Conservation (phyloP, 257 asterid genomes). For the Echites panduratus region DNA sequence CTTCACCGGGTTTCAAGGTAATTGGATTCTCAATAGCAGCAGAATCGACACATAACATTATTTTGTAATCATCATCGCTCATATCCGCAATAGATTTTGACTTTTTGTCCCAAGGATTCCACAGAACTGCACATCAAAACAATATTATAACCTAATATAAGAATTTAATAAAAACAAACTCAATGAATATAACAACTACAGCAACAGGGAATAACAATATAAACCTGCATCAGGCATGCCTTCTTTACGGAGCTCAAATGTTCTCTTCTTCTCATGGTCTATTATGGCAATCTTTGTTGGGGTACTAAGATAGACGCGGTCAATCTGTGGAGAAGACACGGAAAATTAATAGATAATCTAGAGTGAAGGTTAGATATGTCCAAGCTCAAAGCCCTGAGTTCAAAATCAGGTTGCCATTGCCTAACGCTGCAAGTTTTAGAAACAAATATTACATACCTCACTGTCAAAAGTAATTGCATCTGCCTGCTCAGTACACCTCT, state of each 20-base stretch:
- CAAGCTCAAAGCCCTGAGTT: conserved; percentile 10
- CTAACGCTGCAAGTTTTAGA: neutral
- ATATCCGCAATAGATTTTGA: conserved; percentile 72
- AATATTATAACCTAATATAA: conserved; percentile 5
- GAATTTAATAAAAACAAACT: conserved; percentile 4
- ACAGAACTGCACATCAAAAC: conserved; percentile 45
- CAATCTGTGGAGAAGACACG: conserved; percentile 46
- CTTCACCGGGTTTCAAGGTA: conserved; percentile 56
- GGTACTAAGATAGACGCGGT: conserved; percentile 67
- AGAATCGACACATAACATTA: conserved; percentile 63
- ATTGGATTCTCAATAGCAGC: conserved; percentile 60
- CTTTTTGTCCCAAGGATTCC: conserved; percentile 95
- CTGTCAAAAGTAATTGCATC: conserved; percentile 86
- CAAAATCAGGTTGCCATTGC: conserved; percentile 10
- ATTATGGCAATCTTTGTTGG: conserved; percentile 78
- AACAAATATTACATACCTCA: conserved; percentile 46
- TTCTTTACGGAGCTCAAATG: conserved; percentile 67
- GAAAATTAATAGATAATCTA: neutral
- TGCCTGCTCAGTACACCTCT: conserved; percentile 78
- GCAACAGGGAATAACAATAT: conserved; percentile 4
- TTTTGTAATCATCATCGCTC: conserved; percentile 64
- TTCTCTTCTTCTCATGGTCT: conserved; percentile 87
- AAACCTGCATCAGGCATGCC: conserved; percentile 84
- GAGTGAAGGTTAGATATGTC: conserved; percentile 4
- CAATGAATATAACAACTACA: conserved; percentile 5